These are phyloP conservation scores for Xanthoconium stramineum DNA, from an alignment of 768 basidiomycete species.

Conservation along the genomic window DNA sequence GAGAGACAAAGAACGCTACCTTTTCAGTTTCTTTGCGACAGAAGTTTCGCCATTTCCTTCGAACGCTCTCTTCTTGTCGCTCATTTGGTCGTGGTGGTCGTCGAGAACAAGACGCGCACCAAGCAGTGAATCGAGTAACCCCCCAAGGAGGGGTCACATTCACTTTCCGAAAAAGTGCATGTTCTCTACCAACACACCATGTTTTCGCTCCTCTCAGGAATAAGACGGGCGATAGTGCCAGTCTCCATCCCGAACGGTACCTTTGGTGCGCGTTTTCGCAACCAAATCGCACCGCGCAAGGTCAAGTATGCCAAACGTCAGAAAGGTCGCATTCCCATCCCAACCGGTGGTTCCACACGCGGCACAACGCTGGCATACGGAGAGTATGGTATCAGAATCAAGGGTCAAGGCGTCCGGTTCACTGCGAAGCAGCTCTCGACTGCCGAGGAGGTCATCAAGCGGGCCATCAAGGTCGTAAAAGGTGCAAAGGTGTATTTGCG, in stretches of 20 bases:
- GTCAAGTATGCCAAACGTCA: conserved; percentile 86
- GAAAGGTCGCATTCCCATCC: conserved; percentile 85
- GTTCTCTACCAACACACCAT: conserved; percentile 4
- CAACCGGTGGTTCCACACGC: conserved; percentile 85
- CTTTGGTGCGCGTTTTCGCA: conserved; percentile 36
- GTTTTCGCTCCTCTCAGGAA: conserved; percentile 20
- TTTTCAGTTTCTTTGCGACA: conserved; percentile 61
- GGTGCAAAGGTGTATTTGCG: conserved; percentile 83
- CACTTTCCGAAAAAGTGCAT: not conserved
- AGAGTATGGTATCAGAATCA: conserved; percentile 89
- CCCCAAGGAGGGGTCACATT: conserved; percentile 18
- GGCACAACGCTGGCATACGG: conserved; percentile 92
- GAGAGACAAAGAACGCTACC: conserved; percentile 40
- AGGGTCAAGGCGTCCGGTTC: conserved; percentile 74
- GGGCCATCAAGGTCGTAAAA: conserved; percentile 87
- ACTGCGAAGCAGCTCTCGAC: conserved; percentile 88
- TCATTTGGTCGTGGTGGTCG: conserved; percentile 40
- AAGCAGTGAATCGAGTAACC: conserved; percentile 7
- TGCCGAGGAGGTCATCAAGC: conserved; percentile 83
- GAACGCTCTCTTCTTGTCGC: conserved; percentile 60
- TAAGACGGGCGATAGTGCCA: conserved; percentile 10
- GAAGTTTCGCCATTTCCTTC: conserved; percentile 52
- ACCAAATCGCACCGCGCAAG: conserved; percentile 76
- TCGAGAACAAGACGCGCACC: not conserved
- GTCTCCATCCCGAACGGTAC: conserved; percentile 12